Evolutionary conservation across 306 rosid genomes (phyloP).

Genomic region (Quercus bicolor): DNA sequence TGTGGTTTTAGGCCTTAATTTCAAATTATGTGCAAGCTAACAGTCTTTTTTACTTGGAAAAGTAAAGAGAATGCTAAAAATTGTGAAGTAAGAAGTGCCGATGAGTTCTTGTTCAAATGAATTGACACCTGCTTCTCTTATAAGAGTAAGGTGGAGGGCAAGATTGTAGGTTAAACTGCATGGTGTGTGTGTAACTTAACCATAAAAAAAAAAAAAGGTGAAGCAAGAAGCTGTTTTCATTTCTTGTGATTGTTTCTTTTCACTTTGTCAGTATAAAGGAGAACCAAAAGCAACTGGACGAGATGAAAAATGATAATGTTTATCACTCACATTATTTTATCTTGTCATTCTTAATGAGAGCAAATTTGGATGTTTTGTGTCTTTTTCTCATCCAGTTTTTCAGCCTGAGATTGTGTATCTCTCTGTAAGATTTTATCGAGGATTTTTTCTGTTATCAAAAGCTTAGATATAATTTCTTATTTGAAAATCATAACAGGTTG

Average conservation of each 20-base stretch:
- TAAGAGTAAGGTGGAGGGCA: too few species aligned
- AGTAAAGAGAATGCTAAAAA: not conserved
- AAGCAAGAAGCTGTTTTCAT: not conserved
- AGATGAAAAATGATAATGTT: not conserved
- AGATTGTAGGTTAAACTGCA: too few species aligned
- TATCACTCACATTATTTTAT: not conserved
- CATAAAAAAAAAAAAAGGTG: not conserved
- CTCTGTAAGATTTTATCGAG: not conserved
- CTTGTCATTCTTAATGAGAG: not conserved
- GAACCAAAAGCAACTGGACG: not conserved
- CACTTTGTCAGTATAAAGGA: not conserved
- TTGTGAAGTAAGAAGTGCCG: not conserved
- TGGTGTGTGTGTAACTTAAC: too few species aligned
- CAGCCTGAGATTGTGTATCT: not conserved
- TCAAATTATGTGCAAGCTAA: not conserved
- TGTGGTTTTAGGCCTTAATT: not conserved
- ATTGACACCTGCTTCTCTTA: too few species aligned
- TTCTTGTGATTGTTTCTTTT: not conserved
- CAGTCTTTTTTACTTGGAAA: not conserved
- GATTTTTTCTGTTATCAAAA: not conserved
- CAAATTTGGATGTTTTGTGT: not conserved
- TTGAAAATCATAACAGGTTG: not conserved
- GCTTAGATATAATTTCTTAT: not conserved
- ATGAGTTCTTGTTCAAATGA: too few species aligned
- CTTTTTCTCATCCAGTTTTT: not conserved